Conservation (phyloP, 1,139 yeast genomes). For the Kurtzmaniella quercitrusa region DNA sequence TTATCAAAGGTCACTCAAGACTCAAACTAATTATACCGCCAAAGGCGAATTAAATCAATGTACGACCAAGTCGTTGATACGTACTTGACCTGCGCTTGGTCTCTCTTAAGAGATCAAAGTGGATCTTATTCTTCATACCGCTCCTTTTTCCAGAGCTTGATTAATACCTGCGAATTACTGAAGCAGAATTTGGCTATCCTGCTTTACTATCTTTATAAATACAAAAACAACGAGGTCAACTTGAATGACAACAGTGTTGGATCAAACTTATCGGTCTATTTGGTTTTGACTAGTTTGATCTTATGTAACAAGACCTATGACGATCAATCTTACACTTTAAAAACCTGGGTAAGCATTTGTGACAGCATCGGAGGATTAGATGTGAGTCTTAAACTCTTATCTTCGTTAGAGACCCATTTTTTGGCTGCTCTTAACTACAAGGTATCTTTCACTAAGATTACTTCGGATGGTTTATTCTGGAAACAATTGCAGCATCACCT, state of each 20-base stretch:
- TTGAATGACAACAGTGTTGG: slow-evolving; percentile 13
- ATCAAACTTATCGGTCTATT: slow-evolving; percentile 21
- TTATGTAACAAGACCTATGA: slow-evolving; percentile 47
- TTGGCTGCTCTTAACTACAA: slow-evolving; percentile 27
- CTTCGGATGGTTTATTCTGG: slow-evolving; percentile 26
- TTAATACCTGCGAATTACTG: slow-evolving; percentile 27
- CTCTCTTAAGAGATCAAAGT: background rate
- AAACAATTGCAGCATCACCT: slow-evolving; percentile 6
- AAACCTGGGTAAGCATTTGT: slow-evolving; percentile 40
- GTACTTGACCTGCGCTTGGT: background rate
- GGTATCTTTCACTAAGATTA: slow-evolving; percentile 22
- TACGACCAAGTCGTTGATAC: background rate
- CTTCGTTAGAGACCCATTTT: slow-evolving; percentile 29
- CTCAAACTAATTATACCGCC: background rate
- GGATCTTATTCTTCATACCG: slow-evolving; percentile 15
- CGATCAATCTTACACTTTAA: slow-evolving; percentile 50
- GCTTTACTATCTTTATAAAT: slow-evolving; percentile 28
- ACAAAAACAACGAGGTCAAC: slow-evolving; percentile 17
- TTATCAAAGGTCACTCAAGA: background rate
- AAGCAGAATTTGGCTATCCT: slow-evolving; percentile 28
- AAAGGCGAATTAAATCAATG: background rate
- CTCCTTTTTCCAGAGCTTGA: slow-evolving; percentile 17
- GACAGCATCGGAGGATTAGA: slow-evolving; percentile 4
- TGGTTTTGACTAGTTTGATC: slow-evolving; percentile 33
- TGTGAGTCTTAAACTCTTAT: slow-evolving; percentile 19